Evolutionary conservation across 2,329 filamentous ascomycete genomes (phyloP), one percentile per base, ranked within the genome.

Genomic region (Trichophyton rubrum): DNA sequence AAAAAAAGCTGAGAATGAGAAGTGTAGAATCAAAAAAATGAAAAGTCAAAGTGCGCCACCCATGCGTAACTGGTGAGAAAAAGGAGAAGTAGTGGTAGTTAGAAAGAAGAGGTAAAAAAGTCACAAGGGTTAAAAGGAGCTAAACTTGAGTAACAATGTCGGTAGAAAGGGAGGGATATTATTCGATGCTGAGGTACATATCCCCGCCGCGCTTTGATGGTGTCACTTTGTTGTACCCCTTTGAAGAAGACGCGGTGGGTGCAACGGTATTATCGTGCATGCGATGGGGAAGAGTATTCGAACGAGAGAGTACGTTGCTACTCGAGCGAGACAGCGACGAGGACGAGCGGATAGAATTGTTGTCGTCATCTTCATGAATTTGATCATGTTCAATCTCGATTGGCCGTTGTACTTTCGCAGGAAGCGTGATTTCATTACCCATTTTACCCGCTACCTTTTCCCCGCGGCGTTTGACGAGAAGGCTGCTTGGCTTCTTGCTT

Each of bases 391-490:
- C 49, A 24, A 55, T 55, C 13, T 55, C 11, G 7, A 55, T 55
- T 13, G 49, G 49, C 8, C 30, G 49, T 17, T 55, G 49, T 35
- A 55, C 3, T 55, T 35, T 55, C 11, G 49, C 49, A 9, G 49
- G 49, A 58, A 59, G 53, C 7, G 59, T 51, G 24, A 66, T 59
- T 22, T 62, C 59, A 33, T 15, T 64, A 35, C 65, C 65, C 64
- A 67, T 64, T 47, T 59, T 59, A 17, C 63, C 64, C 0, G 65
- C 66, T 2, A 66, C 60, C 7, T 43, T 35, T 38, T 66, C 65
- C 8, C 66, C 66, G n/a, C 66, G 66, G 2, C 66, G 61, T 60
- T 66, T 67, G 9, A 62, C 64, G 22, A 67, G 61, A 17, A 67
- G 63, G 57, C 61, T 65, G 60, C 61, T 60, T 41, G 40, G 27